Evolutionary conservation across 805 yeast genomes (phyloP).

Genomic region (Candida adriatica): DNA sequence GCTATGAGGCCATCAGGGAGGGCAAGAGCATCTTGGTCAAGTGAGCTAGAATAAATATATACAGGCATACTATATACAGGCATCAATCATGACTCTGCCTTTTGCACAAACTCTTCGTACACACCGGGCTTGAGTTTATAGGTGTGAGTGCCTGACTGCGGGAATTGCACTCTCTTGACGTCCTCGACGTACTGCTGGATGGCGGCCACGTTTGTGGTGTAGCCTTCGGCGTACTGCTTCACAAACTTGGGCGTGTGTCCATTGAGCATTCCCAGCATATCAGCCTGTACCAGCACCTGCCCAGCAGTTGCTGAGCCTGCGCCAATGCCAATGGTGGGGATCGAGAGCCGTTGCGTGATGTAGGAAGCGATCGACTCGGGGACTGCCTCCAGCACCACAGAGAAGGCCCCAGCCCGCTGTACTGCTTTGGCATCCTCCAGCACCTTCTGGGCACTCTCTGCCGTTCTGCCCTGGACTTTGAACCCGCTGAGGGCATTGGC

Average conservation of each 20-base stretch:
- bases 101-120: conserved; percentile 34
- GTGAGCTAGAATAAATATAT: conserved; percentile 6
- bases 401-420: conserved; percentile 70
- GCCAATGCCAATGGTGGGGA: conserved; percentile 95
- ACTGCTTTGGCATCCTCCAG: conserved; percentile 62
- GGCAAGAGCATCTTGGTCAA: conserved; percentile 26
- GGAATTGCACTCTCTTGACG: conserved; percentile 50
- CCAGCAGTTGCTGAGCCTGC: conserved; percentile 84
- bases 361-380: conserved; percentile 65
- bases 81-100: conserved; percentile 1
- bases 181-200: conserved; percentile 51
- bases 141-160: conserved; percentile 52
- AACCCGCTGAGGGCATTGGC: conserved; percentile 78
- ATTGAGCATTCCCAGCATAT: conserved; percentile 67
- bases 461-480: conserved; percentile 71
- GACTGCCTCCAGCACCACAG: conserved; percentile 76
- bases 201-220: conserved; percentile 42
- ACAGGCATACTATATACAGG: conserved; percentile 1
- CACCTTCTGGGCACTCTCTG: conserved; percentile 46
- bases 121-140: conserved; percentile 66
- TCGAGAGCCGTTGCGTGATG: conserved; percentile 49
- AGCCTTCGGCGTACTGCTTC: conserved; percentile 54
- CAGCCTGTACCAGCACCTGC: conserved; percentile 85
- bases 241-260: conserved; percentile 65
- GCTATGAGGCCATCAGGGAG: conserved; percentile 21